Base-by-base conservation (phyloP, 441 rosid genomes). In the Aleurites moluccanus region DNA sequence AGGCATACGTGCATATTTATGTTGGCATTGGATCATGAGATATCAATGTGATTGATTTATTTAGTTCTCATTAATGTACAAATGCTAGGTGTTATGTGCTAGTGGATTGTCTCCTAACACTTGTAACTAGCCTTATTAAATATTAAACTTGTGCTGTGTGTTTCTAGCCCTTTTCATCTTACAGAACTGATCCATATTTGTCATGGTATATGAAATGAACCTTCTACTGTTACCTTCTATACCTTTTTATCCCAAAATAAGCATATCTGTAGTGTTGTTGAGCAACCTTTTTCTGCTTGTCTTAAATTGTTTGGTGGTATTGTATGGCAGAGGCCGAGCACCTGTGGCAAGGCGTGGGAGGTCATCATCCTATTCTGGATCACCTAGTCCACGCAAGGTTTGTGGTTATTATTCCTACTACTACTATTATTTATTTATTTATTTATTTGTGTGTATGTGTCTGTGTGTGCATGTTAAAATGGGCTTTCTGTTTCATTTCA, bases 381-480 rank as follows among this genome's bases (percentile, higher is more conserved):
- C 97, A 27, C 92, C 91, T 49, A 90, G 91, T 75, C 89, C 87
- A 0, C 91, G 90, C 85, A 91, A 77, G 97, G 97, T 91, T 50
- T 66, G 88, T 73, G 6, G 64, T 21, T 73, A 38, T 38, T 6
- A 6, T 38, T 38, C 6, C 1, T 38, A 38, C 0, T 6, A 38
- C 7, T 38, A 38, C 40, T 38, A 38, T 9, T 4, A 33, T 1
- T n/a, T n/a, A n/a, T n/a, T n/a, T n/a, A n/a, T n/a, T n/a, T n/a
- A n/a, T n/a, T n/a, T n/a, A n/a, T n/a, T n/a, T n/a, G n/a, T n/a
- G n/a, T n/a, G n/a, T n/a, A n/a, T n/a, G 27, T 3, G n/a, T n/a
- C n/a, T n/a, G 49, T 64, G 20, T 6, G 7, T 13, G 50, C 27
- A 15, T 61, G 40, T 30, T 61, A 42, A 10, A 40, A 63, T 14